Evolutionary conservation across 169 alveolate genomes (phyloP), one percentile per base, ranked within the genome.

Genomic region (Plasmodium fragile): DNA sequence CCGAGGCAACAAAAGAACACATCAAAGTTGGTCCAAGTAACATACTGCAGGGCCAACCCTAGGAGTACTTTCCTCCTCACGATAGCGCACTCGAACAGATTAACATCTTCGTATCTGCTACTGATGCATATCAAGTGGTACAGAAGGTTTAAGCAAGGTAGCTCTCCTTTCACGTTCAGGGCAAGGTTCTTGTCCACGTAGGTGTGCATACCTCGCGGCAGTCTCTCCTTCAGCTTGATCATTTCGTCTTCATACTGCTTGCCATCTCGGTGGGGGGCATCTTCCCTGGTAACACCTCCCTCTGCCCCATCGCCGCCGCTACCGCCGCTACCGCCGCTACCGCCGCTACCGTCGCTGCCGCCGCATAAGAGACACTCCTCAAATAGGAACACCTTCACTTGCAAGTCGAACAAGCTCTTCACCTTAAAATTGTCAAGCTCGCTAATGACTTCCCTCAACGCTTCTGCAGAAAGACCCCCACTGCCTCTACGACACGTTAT

Each of bases 301-400:
- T 5, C 13, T 13, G 69, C 4, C 3, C 18, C 69, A 52, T 52
- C 18, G 18, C 69, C 4, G 70, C 70, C 22, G n/a, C 70, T 53
- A 4, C 1, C 25, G 3, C 11, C 22, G 22, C 70, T 1, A 53
- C 0, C n/a, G 25, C 22, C 2, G n/a, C n/a, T n/a, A n/a, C 69
- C 4, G 70, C 70, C 22, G n/a, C 70, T 53, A 4, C 0, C 6
- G 6, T 16, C 28, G 8, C 73, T 2, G 0, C 3, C 25, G 4
- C 3, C 13, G 45, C 45, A 39, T 2, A 59, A 6, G n/a, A 89
- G 18, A 41, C 25, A 89, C 11, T 59, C n/a, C 75, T 89, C 82
- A 69, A 78, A 89, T 3, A 89, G 53, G 52, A 89, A 89, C 5
- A 59, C n/a, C 39, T 80, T 53, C 18, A 89, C 30, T 52, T 78